Conservation (phyloP, 495 filamentous ascomycete species). For the Daldinia vernicosa region DNA sequence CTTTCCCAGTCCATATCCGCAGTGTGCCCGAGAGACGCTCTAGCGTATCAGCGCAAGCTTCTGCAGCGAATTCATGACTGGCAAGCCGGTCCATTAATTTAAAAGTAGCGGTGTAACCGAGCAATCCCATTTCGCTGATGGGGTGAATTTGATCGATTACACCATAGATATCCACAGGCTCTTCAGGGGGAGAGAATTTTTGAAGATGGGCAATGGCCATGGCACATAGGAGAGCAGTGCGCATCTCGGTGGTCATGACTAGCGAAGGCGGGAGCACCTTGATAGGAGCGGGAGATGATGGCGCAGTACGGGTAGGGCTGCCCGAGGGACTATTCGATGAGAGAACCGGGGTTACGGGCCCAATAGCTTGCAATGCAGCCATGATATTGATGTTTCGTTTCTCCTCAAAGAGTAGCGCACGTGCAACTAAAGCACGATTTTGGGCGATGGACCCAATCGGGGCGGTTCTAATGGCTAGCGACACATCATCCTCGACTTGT, state of each 20-base stretch:
- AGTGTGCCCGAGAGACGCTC: conserved; percentile 63
- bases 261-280: conserved; percentile 57
- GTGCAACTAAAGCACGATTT: conserved; percentile 78
- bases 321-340: conserved; percentile 29
- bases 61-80: conserved; percentile 62
- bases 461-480: conserved; percentile 75
- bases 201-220: conserved; percentile 78
- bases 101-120: conserved; percentile 82
- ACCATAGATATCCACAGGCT: conserved; percentile 51
- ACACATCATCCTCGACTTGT: conserved; percentile 63
- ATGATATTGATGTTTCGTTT: conserved; percentile 64
- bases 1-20: conserved; percentile 62
- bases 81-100: conserved; percentile 69
- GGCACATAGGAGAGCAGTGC: conserved; percentile 74
- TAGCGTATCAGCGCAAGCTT: conserved; percentile 55
- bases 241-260: conserved; percentile 54
- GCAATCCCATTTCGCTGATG: conserved; percentile 67
- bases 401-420: conserved; percentile 65
- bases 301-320: conserved; percentile 27
- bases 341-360: conserved; percentile 48
- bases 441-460: conserved; percentile 81
- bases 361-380: conserved; percentile 63
- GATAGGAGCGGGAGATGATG: conserved; percentile 26
- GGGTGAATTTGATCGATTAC: conserved; percentile 60
- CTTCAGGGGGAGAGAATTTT: conserved; percentile 51